Evolutionary conservation across 2,329 filamentous ascomycete species (phyloP).

Genomic region (Fusarium succisae): DNA sequence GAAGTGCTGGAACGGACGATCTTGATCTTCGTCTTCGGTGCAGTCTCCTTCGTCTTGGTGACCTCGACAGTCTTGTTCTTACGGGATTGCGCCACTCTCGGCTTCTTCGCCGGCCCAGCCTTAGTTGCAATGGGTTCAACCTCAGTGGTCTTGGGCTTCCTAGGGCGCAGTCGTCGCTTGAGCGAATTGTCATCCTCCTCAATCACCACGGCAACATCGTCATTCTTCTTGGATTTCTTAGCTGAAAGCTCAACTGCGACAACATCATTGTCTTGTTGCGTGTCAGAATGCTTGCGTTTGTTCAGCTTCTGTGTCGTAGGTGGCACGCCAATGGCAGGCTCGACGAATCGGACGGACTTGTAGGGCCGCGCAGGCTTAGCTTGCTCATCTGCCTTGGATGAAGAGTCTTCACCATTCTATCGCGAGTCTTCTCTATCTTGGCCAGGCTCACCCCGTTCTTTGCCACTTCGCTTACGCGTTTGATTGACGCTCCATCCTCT

Average conservation of each 20-base stretch:
- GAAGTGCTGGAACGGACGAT: not conserved
- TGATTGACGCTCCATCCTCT: slow-evolving; percentile 64
- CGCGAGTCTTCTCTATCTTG: slow-evolving; percentile 52
- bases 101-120: slow-evolving; percentile 10
- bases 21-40: slow-evolving; percentile 8
- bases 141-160: slow-evolving; percentile 26
- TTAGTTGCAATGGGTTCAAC: slow-evolving; percentile 7
- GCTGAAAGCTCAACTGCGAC: not conserved
- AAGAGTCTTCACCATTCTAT: slow-evolving; percentile 48
- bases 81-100: slow-evolving; percentile 1
- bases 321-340: slow-evolving; percentile 33
- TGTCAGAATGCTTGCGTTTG: slow-evolving; percentile 5
- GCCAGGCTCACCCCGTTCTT: slow-evolving; percentile 47
- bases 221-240: not conserved
- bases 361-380: slow-evolving; percentile 16
- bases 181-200: slow-evolving; percentile 19
- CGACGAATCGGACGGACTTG: slow-evolving; percentile 39
- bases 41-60: not conserved
- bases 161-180: slow-evolving; percentile 36
- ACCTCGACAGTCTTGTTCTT: slow-evolving; percentile 12
- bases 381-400: slow-evolving; percentile 32
- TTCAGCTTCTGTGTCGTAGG: slow-evolving; percentile 22
- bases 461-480: slow-evolving; percentile 50
- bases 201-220: not conserved
- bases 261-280: not conserved